Percentiles rank a stretch among this genome's conserved stretches.
phyloP scores from a whole-genome alignment of 2,329 filamentous ascomycete genomes.

The Kalaharituber pfeilii region DNA sequence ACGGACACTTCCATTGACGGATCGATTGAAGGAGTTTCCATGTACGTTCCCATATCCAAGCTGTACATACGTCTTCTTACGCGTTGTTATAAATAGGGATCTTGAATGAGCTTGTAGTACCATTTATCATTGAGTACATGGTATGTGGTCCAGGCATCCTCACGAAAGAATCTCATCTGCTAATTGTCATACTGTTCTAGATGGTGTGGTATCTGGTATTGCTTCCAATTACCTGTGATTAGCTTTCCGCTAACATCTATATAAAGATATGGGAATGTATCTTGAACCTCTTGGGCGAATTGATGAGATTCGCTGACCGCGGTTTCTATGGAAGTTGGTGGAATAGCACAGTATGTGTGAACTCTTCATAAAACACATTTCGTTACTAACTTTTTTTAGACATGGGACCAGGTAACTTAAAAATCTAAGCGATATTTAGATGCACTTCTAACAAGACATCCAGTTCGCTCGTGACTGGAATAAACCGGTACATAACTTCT shows the following conservation, averaged over 20 bases:
- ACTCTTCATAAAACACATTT: background rate
- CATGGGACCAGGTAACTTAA: slow-evolving; percentile 14
- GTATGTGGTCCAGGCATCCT: slow-evolving; percentile 15
- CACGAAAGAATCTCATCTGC: background rate
- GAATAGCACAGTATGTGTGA: slow-evolving; percentile 32
- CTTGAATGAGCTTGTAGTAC: slow-evolving; percentile 57
- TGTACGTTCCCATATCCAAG: slow-evolving; percentile 27
- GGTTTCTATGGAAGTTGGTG: slow-evolving; percentile 52
- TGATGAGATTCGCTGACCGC: slow-evolving; percentile 60
- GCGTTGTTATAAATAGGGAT: too few relatives aligned
- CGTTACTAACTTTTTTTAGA: slow-evolving; percentile 6
- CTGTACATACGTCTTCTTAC: too few relatives aligned
- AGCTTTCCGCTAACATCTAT: too few relatives aligned
- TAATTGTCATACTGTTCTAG: slow-evolving; percentile 20
- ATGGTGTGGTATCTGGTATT: slow-evolving; percentile 53
- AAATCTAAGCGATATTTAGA: background rate
- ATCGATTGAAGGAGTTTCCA: slow-evolving; percentile 50
- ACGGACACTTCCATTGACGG: slow-evolving; percentile 40
- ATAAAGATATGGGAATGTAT: slow-evolving; percentile 57
- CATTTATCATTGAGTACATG: slow-evolving; percentile 62
- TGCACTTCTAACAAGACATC: slow-evolving; percentile 3
- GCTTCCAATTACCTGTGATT: too few relatives aligned
- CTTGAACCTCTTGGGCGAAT: slow-evolving; percentile 57
- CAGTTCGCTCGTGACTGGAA: slow-evolving; percentile 72
- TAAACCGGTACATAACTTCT: slow-evolving; percentile 59